These are phyloP conservation scores for Magnaporthiopsis poae DNA, from an alignment of 2,329 filamentous ascomycete genomes.

Conservation along the genomic window DNA sequence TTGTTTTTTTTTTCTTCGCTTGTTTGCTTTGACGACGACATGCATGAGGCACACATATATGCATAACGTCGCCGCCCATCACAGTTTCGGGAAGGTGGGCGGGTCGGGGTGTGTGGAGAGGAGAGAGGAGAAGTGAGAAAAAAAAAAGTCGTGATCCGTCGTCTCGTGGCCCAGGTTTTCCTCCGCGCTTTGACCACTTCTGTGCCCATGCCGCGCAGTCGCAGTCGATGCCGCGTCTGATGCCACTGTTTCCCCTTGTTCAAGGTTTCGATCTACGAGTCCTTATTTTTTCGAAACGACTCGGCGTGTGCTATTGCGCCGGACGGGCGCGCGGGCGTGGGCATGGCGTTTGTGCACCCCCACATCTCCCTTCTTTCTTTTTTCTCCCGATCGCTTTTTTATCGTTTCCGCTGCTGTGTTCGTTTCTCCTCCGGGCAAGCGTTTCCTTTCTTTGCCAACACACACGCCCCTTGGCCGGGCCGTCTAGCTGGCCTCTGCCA, in stretches of 20 bases:
- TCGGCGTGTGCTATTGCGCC: not conserved
- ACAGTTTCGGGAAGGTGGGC: not conserved
- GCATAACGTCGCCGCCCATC: not conserved
- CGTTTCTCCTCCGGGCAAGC: not conserved
- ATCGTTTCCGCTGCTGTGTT: constrained; percentile 4
- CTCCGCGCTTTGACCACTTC: constrained; percentile 15
- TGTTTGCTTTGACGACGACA: not conserved
- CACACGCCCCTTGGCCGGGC: no score
- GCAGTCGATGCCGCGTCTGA: constrained; percentile 18
- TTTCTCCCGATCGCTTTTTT: constrained; percentile 5
- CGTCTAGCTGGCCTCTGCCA: not conserved
- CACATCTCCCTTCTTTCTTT: constrained; percentile 9
- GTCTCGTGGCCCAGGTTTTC: not conserved
- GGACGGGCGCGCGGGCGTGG: constrained; percentile 7
- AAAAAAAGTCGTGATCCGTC: not conserved
- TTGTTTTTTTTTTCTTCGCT: not conserved
- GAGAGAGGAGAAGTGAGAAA: not conserved
- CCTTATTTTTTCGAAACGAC: constrained; percentile 9
- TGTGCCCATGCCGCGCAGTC: constrained; percentile 12
- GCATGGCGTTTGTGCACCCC: constrained; percentile 12
- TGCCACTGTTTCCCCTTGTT: constrained; percentile 18
- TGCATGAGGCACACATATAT: not conserved
- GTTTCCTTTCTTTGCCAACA: not conserved
- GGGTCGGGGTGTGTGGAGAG: not conserved
- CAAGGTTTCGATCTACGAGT: constrained; percentile 19